Evolutionary conservation across 768 basidiomycete species (phyloP), one percentile per base, ranked within the genome.

Genomic region (Leccinum olivaceopallidum): DNA sequence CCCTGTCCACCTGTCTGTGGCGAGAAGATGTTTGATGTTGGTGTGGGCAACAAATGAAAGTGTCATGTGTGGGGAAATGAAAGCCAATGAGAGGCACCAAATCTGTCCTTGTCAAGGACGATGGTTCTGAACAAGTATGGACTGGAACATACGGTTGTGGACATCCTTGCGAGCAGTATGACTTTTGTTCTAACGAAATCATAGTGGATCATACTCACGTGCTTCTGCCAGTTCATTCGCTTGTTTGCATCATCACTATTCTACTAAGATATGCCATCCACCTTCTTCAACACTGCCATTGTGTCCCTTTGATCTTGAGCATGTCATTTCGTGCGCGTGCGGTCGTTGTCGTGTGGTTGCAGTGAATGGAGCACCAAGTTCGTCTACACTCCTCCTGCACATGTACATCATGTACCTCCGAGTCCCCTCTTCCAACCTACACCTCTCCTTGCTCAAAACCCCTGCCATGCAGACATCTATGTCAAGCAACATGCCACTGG

Each of bases 201-300:
- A 6, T 26, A 24, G 2, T 13, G 9, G n/a, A 32, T 56, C 14
- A 24, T 44, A 20, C 57, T 62, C n/a, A 60, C 36, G 13, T n/a
- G 7, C 26, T 12, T 48, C 7, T 48, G 24, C 26, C 22, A 88
- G 88, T 59, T 68, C 77, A 2, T 94, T 88, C 65, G 87, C 89
- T 59, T 98, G 95, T 68, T 88, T 86, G 2, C 70, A 79, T 6
- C 97, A n/a, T n/a, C n/a, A n/a, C n/a, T n/a, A n/a, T n/a, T n/a
- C n/a, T n/a, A n/a, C n/a, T n/a, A n/a, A n/a, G n/a, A n/a, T n/a
- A n/a, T n/a, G n/a, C n/a, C n/a, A n/a, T n/a, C n/a, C n/a, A n/a
- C n/a, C n/a, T n/a, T n/a, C n/a, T n/a, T n/a, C n/a, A n/a, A n/a
- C n/a, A n/a, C n/a, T n/a, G n/a, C n/a, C n/a, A n/a, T n/a, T n/a